Evolutionary conservation across 805 yeast species (phyloP).

Genomic region (Ogataea dorogensis): DNA sequence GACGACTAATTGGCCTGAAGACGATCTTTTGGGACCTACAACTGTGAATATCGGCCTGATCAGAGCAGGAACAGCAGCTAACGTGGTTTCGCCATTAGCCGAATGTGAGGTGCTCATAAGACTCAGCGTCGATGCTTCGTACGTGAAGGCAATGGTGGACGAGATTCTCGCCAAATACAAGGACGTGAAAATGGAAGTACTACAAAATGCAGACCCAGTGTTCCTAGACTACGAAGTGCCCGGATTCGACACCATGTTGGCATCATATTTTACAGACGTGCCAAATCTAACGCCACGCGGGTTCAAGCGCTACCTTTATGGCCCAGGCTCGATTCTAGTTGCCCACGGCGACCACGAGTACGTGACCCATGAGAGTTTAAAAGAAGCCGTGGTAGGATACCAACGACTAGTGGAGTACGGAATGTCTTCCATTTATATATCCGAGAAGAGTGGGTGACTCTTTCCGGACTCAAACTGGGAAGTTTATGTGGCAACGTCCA

Average conservation of each 20-base stretch:
- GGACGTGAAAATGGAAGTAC: conserved; percentile 14
- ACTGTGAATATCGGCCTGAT: conserved; percentile 62
- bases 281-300: conserved; percentile 39
- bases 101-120: conserved; percentile 49
- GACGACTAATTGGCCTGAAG: conserved; percentile 44
- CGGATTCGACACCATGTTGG: conserved; percentile 53
- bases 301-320: conserved; percentile 53
- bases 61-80: conserved; percentile 62
- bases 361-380: conserved; percentile 46
- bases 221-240: conserved; percentile 57
- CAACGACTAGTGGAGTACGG: conserved; percentile 38
- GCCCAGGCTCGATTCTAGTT: conserved; percentile 62
- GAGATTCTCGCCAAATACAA: conserved; percentile 33
- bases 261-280: conserved; percentile 41
- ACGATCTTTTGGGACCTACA: conserved; percentile 55
- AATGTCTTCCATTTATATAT: conserved; percentile 33
- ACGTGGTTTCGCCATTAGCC: conserved; percentile 63
- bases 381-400: conserved; percentile 53
- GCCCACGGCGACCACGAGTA: conserved; percentile 61
- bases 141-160: conserved; percentile 37
- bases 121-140: conserved; percentile 47
- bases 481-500: conserved; percentile 24
- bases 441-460: conserved; percentile 25
- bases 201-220: conserved; percentile 38
- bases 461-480: conserved; percentile 34